phyloP scores from a whole-genome alignment of 2,329 filamentous ascomycete species.

The Penicillium sp. region DNA sequence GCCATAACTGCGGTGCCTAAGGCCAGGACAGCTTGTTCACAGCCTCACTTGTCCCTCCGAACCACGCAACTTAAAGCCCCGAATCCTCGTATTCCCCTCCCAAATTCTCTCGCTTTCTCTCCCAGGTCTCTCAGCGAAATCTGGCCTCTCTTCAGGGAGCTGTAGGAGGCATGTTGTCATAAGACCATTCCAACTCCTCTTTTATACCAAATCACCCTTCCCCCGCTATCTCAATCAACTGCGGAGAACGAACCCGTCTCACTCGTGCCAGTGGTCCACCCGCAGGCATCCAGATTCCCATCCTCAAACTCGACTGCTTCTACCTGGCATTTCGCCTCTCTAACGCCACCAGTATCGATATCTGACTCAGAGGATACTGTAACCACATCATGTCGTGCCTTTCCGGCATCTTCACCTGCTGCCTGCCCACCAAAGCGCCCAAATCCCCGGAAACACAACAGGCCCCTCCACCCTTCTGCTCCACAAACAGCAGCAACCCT shows the following conservation, averaged over 20 bases:
- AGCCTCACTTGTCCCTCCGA: slow-evolving; percentile 13
- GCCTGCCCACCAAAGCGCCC: slow-evolving; percentile 9
- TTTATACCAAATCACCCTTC: not conserved
- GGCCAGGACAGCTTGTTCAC: slow-evolving; percentile 18
- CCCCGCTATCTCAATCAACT: not conserved
- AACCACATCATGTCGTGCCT: slow-evolving; percentile 14
- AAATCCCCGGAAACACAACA: slow-evolving; percentile 5
- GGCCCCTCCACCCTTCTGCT: not conserved
- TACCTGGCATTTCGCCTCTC: not conserved
- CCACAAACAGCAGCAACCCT: not conserved
- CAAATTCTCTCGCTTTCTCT: not conserved
- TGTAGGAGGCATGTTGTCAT: not conserved
- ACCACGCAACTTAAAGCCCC: slow-evolving; percentile 8
- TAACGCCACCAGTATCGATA: not conserved
- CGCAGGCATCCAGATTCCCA: slow-evolving; percentile 15
- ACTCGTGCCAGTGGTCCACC: not conserved
- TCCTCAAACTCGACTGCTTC: not conserved
- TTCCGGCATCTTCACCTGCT: slow-evolving; percentile 12
- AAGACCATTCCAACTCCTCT: not conserved
- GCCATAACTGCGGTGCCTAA: slow-evolving; percentile 13
- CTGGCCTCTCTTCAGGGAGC: slow-evolving; percentile 5
- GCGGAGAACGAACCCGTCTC: slow-evolving; percentile 5
- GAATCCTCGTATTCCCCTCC: slow-evolving; percentile 7
- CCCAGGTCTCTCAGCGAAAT: not conserved
- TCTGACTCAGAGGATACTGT: not conserved